Conservation (phyloP, 352 stramenopile species). For the Pseudoperonospora humuli region DNA sequence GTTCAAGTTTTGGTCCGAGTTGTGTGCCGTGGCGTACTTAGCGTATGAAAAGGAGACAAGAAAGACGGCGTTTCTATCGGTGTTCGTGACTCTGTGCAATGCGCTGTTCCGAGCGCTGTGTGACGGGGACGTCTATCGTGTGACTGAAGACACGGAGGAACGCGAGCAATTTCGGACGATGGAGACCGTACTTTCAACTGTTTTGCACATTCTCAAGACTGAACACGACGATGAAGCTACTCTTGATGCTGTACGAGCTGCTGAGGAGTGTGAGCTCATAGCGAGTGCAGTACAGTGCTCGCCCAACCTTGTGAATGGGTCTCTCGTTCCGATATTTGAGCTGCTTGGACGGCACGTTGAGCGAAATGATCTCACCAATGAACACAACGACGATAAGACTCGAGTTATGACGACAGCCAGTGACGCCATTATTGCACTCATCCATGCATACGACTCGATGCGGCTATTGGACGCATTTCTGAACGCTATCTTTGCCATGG, state of each 20-base stretch:
- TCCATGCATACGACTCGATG: conserved; percentile 81
- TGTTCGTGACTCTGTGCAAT: conserved; percentile 46
- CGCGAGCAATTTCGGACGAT: conserved; percentile 75
- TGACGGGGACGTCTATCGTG: conserved; percentile 69
- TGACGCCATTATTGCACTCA: conserved; percentile 40
- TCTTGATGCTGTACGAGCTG: conserved; percentile 12
- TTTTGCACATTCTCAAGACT: conserved; percentile 22
- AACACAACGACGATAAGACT: neutral
- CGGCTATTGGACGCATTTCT: conserved; percentile 67
- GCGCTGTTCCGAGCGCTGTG: conserved; percentile 60
- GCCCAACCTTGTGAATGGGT: conserved; percentile 69
- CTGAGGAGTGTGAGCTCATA: conserved; percentile 37
- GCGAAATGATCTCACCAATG: conserved; percentile 1
- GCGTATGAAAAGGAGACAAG: conserved; percentile 31
- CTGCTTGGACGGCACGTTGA: conserved; percentile 33
- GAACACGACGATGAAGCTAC: conserved; percentile 8
- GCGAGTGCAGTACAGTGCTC: conserved; percentile 61
- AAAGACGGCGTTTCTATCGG: conserved; percentile 17
- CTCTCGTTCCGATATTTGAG: conserved; percentile 50
- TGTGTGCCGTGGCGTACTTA: conserved; percentile 52
- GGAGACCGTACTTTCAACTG: conserved; percentile 59
- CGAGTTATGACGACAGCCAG: conserved; percentile 18
- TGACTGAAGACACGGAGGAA: conserved; percentile 80
- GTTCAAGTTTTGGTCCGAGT: conserved; percentile 84
- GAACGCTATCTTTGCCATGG: conserved; percentile 24